Evolutionary conservation across 164 flowering plant species (phyloP).

Genomic region (Paratinospora sagittata): DNA sequence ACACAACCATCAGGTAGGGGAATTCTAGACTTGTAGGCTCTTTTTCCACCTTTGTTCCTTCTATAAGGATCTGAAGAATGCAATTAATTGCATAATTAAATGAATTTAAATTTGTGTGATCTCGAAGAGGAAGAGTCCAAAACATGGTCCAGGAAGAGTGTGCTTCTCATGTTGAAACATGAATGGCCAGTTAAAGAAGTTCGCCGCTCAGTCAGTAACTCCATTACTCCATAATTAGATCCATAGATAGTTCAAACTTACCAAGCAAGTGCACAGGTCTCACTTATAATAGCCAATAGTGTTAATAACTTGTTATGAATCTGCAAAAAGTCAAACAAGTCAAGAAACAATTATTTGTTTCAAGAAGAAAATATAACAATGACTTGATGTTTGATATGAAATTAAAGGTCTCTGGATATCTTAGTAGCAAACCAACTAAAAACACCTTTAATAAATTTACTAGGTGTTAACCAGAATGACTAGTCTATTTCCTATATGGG

Average conservation of each 20-base stretch:
- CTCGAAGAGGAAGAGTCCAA: not conserved
- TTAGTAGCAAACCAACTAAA: not conserved
- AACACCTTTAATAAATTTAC: not conserved
- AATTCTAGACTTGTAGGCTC: not conserved
- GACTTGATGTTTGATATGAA: not conserved
- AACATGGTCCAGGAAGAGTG: not conserved
- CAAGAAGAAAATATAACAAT: not conserved
- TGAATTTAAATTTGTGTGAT: not conserved
- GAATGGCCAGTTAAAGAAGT: not conserved
- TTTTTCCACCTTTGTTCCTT: not conserved
- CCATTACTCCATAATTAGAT: not conserved
- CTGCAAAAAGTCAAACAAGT: slow-evolving; percentile 41
- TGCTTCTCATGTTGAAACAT: not conserved
- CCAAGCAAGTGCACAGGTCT: slow-evolving; percentile 91
- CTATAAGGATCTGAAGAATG: not conserved
- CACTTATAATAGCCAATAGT: slow-evolving; percentile 62
- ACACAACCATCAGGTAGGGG: not conserved
- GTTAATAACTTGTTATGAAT: slow-evolving; percentile 83
- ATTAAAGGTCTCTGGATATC: not conserved
- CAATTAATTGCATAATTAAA: not conserved
- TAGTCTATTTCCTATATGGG: not conserved
- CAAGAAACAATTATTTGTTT: not conserved
- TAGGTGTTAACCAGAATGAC: not conserved
- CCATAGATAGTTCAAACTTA: slow-evolving; percentile 23
- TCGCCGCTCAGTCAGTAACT: not conserved